Conservation (phyloP, 2,329 filamentous ascomycete species). For the Penicillium aurantiogriseum region DNA sequence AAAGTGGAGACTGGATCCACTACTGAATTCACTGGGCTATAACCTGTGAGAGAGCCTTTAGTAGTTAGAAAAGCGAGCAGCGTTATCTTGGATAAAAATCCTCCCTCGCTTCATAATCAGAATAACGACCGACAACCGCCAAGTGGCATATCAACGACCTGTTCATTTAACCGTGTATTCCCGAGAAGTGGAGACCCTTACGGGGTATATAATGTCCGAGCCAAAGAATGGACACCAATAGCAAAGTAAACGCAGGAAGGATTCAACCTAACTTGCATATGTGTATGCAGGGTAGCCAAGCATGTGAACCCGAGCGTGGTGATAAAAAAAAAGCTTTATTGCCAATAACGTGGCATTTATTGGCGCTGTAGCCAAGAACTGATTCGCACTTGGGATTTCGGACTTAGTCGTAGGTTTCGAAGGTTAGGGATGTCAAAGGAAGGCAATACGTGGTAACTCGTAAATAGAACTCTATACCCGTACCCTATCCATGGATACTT, state of each 20-base stretch:
- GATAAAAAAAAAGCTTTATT: slow-evolving; percentile 14
- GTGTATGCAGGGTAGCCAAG: background rate
- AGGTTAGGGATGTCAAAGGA: background rate
- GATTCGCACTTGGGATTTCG: background rate
- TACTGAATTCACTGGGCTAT: background rate
- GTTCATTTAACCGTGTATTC: background rate
- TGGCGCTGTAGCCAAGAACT: slow-evolving; percentile 13
- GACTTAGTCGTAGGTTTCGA: slow-evolving; percentile 7
- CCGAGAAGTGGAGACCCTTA: background rate
- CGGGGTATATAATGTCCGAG: background rate
- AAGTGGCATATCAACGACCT: background rate
- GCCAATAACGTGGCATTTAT: slow-evolving; percentile 14
- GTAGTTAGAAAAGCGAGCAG: background rate
- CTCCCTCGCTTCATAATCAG: background rate
- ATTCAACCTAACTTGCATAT: background rate
- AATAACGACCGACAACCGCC: background rate
- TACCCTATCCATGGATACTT: background rate
- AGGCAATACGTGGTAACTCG: background rate
- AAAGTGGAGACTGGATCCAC: background rate
- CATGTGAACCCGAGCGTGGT: background rate
- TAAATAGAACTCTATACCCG: background rate
- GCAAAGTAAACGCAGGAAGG: slow-evolving; percentile 1
- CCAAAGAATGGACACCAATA: background rate
- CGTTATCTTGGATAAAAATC: background rate
- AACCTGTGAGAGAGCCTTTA: background rate